These are phyloP conservation scores for Seiridium cupressi DNA, from an alignment of 2,329 filamentous ascomycete genomes.

Conservation along the genomic window DNA sequence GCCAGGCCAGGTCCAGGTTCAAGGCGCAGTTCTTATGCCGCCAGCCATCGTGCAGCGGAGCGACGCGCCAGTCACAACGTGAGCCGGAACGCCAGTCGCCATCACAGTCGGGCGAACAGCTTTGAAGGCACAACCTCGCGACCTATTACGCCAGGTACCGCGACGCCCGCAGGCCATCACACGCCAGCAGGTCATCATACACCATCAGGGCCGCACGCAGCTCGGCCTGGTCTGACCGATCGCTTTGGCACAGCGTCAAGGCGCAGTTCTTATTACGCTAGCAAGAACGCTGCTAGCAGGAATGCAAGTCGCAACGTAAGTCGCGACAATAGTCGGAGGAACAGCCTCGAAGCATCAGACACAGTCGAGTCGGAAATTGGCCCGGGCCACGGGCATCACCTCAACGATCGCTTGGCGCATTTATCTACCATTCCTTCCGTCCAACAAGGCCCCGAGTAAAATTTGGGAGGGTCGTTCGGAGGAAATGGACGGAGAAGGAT, in stretches of 20 bases:
- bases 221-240: neutral
- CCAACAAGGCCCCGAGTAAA: neutral
- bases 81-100: neutral
- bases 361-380: neutral
- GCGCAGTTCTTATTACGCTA: conserved; percentile 12
- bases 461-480: neutral
- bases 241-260: conserved; percentile 9
- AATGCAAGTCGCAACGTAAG: conserved; percentile 6
- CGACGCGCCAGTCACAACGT: neutral
- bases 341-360: conserved; percentile 5
- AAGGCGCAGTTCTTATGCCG: neutral
- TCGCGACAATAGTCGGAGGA: conserved; percentile 4
- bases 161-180: neutral
- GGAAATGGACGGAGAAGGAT: no score
- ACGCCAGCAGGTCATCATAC: no score
- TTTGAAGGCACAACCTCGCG: neutral
- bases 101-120: neutral
- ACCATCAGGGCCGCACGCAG: neutral
- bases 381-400: neutral
- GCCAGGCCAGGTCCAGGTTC: neutral
- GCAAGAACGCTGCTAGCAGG: conserved; percentile 9
- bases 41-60: neutral
- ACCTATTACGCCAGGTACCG: neutral
- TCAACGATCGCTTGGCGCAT: conserved; percentile 1
- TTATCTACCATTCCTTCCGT: conserved; percentile 7